Conservation (phyloP, 495 filamentous ascomycete species). For the Pseudoneurospora amorphoporcata region DNA sequence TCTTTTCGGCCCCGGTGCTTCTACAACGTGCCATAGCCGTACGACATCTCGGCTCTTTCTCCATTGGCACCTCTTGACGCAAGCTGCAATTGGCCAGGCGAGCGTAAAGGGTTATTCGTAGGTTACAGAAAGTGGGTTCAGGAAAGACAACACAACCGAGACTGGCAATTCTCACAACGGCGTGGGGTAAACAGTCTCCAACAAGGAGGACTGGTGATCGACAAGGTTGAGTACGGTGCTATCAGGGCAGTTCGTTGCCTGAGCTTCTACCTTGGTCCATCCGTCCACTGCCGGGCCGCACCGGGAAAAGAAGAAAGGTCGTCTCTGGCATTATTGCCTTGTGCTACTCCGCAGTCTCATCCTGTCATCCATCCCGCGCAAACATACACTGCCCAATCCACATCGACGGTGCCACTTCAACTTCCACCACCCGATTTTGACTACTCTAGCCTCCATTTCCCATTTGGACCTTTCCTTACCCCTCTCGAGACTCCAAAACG, state of each 20-base stretch:
- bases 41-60: not conserved
- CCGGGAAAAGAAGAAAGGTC: constrained; percentile 10
- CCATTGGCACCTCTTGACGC: not conserved
- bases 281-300: not conserved
- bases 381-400: constrained; percentile 17
- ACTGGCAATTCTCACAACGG: not conserved
- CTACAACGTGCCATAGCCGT: not conserved
- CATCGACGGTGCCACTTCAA: constrained; percentile 1
- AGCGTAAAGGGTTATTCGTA: not conserved
- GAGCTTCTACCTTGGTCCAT: not conserved
- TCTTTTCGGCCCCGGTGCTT: not conserved
- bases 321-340: constrained; percentile 12
- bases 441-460: constrained; percentile 4
- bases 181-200: not conserved
- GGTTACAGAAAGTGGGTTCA: not conserved
- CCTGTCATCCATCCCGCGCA: constrained; percentile 4
- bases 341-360: constrained; percentile 1
- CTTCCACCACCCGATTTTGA: constrained; percentile 8
- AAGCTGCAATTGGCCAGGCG: not conserved
- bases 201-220: not conserved
- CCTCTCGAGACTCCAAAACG: constrained; percentile 5
- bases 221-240: not conserved
- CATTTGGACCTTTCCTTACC: constrained; percentile 13
- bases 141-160: not conserved
- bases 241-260: not conserved